Conservation (phyloP, 345 rosid species). For the Clarkia xantiana region DNA sequence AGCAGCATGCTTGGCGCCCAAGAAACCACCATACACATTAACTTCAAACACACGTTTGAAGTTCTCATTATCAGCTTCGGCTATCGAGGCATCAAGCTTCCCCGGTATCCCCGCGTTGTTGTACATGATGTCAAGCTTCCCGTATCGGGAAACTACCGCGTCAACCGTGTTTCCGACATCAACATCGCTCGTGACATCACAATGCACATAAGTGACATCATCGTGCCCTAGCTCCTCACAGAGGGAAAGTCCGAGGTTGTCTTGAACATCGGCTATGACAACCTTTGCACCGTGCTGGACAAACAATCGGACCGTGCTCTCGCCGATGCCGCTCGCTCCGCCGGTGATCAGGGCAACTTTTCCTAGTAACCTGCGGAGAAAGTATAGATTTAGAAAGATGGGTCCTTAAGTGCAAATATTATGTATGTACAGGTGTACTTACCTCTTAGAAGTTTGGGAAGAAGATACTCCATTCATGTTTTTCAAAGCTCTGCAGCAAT, state of each 20-base stretch:
- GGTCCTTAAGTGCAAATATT: too few species aligned
- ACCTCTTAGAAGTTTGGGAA: too few species aligned
- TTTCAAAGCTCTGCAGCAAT: too few species aligned
- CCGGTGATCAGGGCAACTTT: conserved; percentile 34
- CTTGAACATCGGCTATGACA: conserved; percentile 26
- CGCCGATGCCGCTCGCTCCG: conserved; percentile 33
- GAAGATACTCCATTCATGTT: too few species aligned
- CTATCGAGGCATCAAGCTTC: conserved; percentile 10
- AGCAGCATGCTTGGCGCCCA: conserved; percentile 38
- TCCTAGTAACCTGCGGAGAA: conserved; percentile 19
- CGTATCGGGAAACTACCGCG: conserved; percentile 16
- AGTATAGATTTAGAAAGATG: too few species aligned
- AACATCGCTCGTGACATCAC: conserved; percentile 21
- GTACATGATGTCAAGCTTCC: conserved; percentile 33
- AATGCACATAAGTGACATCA: conserved; percentile 18
- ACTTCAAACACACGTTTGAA: conserved; percentile 25
- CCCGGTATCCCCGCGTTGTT: conserved; percentile 31
- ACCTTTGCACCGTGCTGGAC: conserved; percentile 26
- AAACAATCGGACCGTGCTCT: conserved; percentile 19
- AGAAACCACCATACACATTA: conserved; percentile 23
- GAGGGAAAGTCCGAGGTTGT: conserved; percentile 23
- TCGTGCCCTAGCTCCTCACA: conserved; percentile 13
- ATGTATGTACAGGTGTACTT: too few species aligned
- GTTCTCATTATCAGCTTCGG: conserved; percentile 13
- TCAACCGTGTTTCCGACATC: conserved; percentile 22